Base-by-base conservation (phyloP, 2,329 filamentous ascomycete genomes). In the Thyridium curvatum region DNA sequence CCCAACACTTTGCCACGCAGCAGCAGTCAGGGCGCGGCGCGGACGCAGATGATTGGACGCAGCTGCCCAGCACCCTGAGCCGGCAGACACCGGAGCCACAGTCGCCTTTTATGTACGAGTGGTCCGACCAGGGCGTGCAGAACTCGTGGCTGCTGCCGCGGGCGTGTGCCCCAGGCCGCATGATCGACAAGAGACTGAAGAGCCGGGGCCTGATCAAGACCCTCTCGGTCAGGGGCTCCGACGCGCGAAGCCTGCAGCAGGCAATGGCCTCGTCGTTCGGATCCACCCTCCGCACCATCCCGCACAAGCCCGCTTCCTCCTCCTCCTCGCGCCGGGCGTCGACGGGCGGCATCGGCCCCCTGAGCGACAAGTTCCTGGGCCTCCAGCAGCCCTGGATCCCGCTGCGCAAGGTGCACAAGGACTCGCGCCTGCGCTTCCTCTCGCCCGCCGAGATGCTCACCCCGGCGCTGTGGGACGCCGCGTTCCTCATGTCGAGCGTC, bases 381-480 rank as follows among this genome's bases (percentile, higher is more conserved):
- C 66, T 90, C 14, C 71, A 74, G 39, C 79, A 83, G 32, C 61
- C 75, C 0, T 87, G 84, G 73, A 72, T 90, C n/a, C 86, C 86
- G 5, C 65, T 91, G 14, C 77, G 85, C 37, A 90, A 90, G 56
- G 65, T 87, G 3, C 77, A 85, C 53, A 87, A 84, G 52, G 82
- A 87, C 41, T 81, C 82, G 0, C 74, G 79, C 18, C 69, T 91
- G 7, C 77, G 79, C 2, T 89, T 89, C 49, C 67, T 90, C 10
- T 75, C 74, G 6, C 79, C 78, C 2, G 68, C 77, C 1, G 86
- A 90, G 55, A 84, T 90, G 78, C 62, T 84, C 30, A 88, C 82
- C 1, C 77, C 84, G 0, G 74, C 79, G 2, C 60, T 80, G 3
- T 91, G 86, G 86, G 77, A 80, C 37, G 76, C 81, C 3, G 68